Base-by-base conservation (phyloP, 768 basidiomycete genomes). In the Termitomyces sp. region DNA sequence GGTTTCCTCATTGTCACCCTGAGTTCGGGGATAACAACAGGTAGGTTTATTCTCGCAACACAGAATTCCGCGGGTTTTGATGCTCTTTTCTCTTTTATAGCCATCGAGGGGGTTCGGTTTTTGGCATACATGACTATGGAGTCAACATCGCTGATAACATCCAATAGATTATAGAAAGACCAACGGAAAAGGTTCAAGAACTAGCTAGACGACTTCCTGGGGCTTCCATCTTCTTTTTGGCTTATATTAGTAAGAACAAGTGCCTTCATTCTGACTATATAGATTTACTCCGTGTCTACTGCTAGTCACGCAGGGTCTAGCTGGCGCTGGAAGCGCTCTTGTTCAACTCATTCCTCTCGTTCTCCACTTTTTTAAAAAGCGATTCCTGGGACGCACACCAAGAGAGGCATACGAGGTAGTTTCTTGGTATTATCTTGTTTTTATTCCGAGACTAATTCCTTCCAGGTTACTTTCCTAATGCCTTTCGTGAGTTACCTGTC, bases 371-470 rank as follows among this genome's bases (percentile, higher is more conserved):
- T 66, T 87, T 53, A 81, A 81, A 61, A 81, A 87, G 61, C 80
- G 82, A 75, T 77, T 89, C 51, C 72, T 85, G 39, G 88, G 86
- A 3, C 78, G 83, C n/a, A 86, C 88, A 3, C 84, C 85, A 34
- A 75, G 86, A 20, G 78, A 85, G 56, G 82, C 86, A 5, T 88
- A 77, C 18, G 51, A 51, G 12, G 51, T 37, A 18, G n/a, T 26
- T 18, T 9, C n/a, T 6, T 33, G 33, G 18, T 37, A 6, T 39
- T 12, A 39, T 28, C 36, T 51, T 26, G 31, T 36, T 12, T n/a
- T 31, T 15, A 10, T n/a, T 20, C 8, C 0, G 18, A n/a, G 15
- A 6, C 51, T 51, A 1, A 51, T 39, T 39, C 10, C 5, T 24
- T 5, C 28, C 36, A 51, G 51, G 33, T 51, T n/a, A 51, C 51